These are phyloP conservation scores for Bacterosira constricta DNA, from an alignment of 108 stramenopile species.

Conservation along the genomic window DNA sequence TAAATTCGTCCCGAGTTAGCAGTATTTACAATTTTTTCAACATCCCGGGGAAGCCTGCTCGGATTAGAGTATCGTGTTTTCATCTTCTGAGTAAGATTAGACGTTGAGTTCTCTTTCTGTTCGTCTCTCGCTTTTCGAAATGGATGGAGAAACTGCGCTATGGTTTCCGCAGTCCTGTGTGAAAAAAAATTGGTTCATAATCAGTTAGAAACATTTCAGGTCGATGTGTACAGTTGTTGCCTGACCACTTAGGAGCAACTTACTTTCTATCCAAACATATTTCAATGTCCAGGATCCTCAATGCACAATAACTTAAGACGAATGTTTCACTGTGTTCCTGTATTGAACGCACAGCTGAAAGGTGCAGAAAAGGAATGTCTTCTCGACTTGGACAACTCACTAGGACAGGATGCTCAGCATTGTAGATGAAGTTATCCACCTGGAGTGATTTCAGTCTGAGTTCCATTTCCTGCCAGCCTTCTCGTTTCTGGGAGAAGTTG, in stretches of 20 bases:
- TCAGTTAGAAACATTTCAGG: background rate
- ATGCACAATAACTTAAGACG: conserved; percentile 77
- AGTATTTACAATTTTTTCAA: conserved; percentile 57
- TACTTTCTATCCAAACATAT: conserved; percentile 73
- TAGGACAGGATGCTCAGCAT: conserved; percentile 74
- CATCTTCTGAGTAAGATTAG: conserved; percentile 59
- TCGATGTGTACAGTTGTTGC: background rate
- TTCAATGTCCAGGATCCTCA: conserved; percentile 70
- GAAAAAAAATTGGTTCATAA: background rate
- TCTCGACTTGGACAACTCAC: conserved; percentile 59
- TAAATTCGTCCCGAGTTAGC: conserved; percentile 77
- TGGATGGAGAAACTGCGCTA: conserved; percentile 70
- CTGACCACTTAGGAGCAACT: background rate
- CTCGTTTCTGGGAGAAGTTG: conserved; percentile 65
- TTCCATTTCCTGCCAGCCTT: conserved; percentile 81
- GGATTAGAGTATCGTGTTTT: conserved; percentile 44
- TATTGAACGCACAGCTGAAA: conserved; percentile 69
- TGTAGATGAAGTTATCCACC: conserved; percentile 78
- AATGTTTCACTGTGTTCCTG: conserved; percentile 61
- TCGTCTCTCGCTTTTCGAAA: conserved; percentile 48
- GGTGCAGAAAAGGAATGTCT: conserved; percentile 69
- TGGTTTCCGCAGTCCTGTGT: conserved; percentile 69
- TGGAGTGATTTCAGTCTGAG: conserved; percentile 57
- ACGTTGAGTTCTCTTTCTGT: conserved; percentile 30
- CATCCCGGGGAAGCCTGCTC: conserved; percentile 54